phyloP scores from a whole-genome alignment of 2,329 filamentous ascomycete species.

The Colletotrichum lentis region DNA sequence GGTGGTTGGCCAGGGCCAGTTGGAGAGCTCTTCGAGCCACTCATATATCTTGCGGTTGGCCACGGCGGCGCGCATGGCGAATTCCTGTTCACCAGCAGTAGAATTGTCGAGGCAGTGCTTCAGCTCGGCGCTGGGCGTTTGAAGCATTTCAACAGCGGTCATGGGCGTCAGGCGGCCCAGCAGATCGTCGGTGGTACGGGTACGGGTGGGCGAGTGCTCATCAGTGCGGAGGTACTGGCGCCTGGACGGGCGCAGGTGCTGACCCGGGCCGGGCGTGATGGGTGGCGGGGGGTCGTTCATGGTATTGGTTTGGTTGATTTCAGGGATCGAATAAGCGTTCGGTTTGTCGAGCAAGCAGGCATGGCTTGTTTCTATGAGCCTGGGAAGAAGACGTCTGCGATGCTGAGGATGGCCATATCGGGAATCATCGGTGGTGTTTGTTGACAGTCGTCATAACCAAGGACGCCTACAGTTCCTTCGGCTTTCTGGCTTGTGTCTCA shows the following conservation, averaged over 20 bases:
- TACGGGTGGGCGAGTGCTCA: constrained; percentile 56
- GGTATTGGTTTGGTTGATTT: constrained; percentile 30
- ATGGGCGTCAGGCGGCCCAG: constrained; percentile 68
- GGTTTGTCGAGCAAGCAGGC: constrained; percentile 24
- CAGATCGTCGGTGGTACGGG: constrained; percentile 63
- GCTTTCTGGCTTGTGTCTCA: constrained; percentile 7
- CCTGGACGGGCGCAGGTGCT: constrained; percentile 48
- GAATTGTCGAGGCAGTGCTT: constrained; percentile 69
- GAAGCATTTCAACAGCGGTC: constrained; percentile 68
- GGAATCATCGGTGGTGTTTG: constrained; percentile 34
- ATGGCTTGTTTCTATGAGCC: constrained; percentile 37
- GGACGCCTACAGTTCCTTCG: constrained; percentile 3
- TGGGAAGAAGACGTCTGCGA: constrained; percentile 25
- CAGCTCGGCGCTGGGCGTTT: constrained; percentile 60
- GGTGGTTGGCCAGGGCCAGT: constrained; percentile 65
- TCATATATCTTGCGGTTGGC: constrained; percentile 75
- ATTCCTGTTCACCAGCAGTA: constrained; percentile 71
- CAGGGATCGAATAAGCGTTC: constrained; percentile 35
- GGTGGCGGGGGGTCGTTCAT: constrained; percentile 50
- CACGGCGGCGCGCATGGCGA: constrained; percentile 74
- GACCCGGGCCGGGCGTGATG: constrained; percentile 46
- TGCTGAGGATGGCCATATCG: constrained; percentile 31
- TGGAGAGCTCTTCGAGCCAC: constrained; percentile 74
- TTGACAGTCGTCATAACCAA: constrained; percentile 26
- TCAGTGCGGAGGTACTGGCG: constrained; percentile 52